Conservation (phyloP, 345 rosid species). For the Syzygium jambos region DNA sequence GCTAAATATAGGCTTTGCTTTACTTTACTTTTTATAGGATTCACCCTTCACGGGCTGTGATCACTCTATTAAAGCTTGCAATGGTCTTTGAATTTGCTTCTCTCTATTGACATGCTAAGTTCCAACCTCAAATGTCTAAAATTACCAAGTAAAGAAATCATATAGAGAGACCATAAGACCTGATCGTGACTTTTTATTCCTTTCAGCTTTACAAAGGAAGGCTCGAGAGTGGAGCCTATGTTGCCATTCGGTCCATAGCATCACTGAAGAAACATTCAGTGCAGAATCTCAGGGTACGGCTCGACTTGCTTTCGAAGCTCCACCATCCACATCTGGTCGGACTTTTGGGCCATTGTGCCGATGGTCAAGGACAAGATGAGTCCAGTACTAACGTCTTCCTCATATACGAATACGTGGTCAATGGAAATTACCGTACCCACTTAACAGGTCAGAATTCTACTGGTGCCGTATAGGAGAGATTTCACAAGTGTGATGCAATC, state of each 20-base stretch:
- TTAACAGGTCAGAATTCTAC: constrained; percentile 55
- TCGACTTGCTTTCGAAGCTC: constrained; percentile 79
- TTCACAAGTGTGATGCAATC: neutral
- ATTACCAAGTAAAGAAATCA: neutral
- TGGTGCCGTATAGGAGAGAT: neutral
- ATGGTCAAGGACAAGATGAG: constrained; percentile 34
- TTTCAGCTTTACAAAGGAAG: constrained; percentile 83
- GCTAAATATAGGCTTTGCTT: neutral
- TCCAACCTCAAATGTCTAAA: neutral
- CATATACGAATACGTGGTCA: constrained; percentile 62
- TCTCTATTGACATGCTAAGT: neutral
- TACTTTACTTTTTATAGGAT: neutral
- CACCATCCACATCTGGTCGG: constrained; percentile 87
- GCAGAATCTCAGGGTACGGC: constrained; percentile 57
- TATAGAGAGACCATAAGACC: neutral
- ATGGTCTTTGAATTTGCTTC: neutral
- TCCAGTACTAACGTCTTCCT: constrained; percentile 47
- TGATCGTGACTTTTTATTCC: neutral
- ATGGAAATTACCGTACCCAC: constrained; percentile 59
- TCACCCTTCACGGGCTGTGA: neutral
- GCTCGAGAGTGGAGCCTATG: constrained; percentile 62
- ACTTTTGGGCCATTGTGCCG: constrained; percentile 80
- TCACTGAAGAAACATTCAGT: constrained; percentile 56
- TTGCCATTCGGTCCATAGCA: constrained; percentile 55
- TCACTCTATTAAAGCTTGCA: neutral